phyloP scores from a whole-genome alignment of 371 early-diverging fungal genomes.

The Saksenaea vasiformis region DNA sequence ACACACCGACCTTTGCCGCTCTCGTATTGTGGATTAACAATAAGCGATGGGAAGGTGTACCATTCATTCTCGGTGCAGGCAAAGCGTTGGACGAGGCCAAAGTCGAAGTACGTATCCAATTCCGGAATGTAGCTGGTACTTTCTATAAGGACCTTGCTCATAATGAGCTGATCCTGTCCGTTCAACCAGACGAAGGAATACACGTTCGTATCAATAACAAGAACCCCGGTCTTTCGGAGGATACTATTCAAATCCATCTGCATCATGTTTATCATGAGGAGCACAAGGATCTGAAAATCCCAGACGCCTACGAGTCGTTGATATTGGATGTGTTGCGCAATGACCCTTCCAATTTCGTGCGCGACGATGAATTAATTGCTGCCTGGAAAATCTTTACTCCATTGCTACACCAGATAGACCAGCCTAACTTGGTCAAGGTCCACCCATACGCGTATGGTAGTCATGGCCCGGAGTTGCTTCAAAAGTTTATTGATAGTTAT shows the following conservation, averaged over 20 bases:
- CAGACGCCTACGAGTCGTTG: conserved; percentile 96
- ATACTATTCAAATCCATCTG: conserved; percentile 82
- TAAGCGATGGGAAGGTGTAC: conserved; percentile 96
- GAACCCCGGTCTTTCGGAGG: conserved; percentile 76
- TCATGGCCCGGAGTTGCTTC: conserved; percentile 83
- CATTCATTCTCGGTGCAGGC: conserved; percentile 95
- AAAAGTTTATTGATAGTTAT: conserved; percentile 71
- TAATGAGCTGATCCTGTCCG: conserved; percentile 95
- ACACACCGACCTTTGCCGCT: conserved; percentile 94
- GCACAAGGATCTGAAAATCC: conserved; percentile 84
- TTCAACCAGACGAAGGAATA: conserved; percentile 96
- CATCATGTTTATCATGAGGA: conserved; percentile 89
- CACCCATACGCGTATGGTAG: conserved; percentile 84
- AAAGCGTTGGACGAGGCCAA: conserved; percentile 95
- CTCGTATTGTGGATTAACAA: conserved; percentile 86
- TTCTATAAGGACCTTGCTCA: conserved; percentile 75
- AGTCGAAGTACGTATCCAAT: conserved; percentile 94
- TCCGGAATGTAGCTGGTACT: conserved; percentile 83
- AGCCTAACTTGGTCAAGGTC: conserved; percentile 60
- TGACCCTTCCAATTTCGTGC: conserved; percentile 96
- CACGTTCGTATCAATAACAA: conserved; percentile 97
- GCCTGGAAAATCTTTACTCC: conserved; percentile 99
- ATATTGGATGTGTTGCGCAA: conserved; percentile 89
- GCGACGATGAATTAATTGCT: conserved; percentile 93
- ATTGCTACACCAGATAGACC: conserved; percentile 87